These are phyloP conservation scores for Taiozyma sp. DNA, from an alignment of 1,139 yeast genomes.

Conservation along the genomic window DNA sequence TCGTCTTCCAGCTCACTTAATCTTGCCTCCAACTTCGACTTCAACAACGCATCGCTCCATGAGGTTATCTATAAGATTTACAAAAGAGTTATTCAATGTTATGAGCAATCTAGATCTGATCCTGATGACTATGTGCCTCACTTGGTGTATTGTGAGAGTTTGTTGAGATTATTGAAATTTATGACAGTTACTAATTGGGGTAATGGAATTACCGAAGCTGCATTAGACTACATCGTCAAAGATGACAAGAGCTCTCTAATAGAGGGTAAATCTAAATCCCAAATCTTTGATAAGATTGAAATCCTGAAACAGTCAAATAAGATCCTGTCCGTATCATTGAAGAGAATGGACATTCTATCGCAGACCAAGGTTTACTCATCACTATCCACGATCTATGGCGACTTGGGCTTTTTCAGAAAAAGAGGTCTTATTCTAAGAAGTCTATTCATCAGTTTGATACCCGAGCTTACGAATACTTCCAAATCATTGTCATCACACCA, in stretches of 20 bases:
- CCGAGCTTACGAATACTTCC: conserved; percentile 29
- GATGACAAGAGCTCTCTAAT: conserved; percentile 19
- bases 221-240: conserved; percentile 38
- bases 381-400: conserved; percentile 60
- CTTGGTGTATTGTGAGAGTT: conserved; percentile 69
- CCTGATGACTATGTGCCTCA: conserved; percentile 81
- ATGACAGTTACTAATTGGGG: conserved; percentile 53
- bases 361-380: conserved; percentile 62
- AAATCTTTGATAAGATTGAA: conserved; percentile 32
- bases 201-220: conserved; percentile 40
- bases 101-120: conserved; percentile 54
- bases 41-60: conserved; percentile 28
- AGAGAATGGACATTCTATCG: conserved; percentile 42
- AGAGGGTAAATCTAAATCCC: conserved; percentile 17
- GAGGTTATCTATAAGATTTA: conserved; percentile 50
- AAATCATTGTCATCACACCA: conserved; percentile 13
- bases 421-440: conserved; percentile 66
- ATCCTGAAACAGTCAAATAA: conserved; percentile 49
- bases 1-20: conserved; percentile 27
- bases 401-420: conserved; percentile 61
- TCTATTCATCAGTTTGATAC: conserved; percentile 47
- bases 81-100: conserved; percentile 49
- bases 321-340: conserved; percentile 34
- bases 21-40: conserved; percentile 13
- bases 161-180: conserved; percentile 59